Evolutionary conservation across 192 early-diverging fungal genomes (phyloP).

Genomic region (Piromyces finnis): DNA sequence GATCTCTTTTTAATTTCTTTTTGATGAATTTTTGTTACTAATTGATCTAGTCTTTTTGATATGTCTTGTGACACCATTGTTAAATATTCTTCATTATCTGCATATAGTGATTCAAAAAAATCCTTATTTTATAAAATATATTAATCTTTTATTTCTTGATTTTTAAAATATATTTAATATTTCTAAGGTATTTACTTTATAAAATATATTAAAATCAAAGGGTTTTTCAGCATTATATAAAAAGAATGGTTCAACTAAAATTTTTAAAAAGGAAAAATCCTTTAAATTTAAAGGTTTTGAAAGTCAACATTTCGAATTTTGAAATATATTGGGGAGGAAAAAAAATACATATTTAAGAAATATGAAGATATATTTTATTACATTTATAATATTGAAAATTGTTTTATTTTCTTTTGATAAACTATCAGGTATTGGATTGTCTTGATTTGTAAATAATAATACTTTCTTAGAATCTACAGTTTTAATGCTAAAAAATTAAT

Average conservation of each 20-base stretch:
- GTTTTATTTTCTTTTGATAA: neutral
- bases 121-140: neutral
- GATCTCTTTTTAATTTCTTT: constrained; percentile 47
- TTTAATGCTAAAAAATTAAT: neutral
- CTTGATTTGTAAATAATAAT: neutral
- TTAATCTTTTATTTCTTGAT: too few species aligned
- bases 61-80: neutral
- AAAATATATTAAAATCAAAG: neutral
- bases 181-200: neutral
- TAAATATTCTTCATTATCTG: neutral
- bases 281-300: too few species aligned
- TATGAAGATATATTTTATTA: neutral
- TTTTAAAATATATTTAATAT: too few species aligned
- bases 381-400: neutral
- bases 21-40: constrained; percentile 14
- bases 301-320: too few species aligned
- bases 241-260: neutral
- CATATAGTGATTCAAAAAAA: neutral
- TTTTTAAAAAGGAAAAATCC: neutral
- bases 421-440: neutral
- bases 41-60: neutral
- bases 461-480: neutral
- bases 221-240: neutral
- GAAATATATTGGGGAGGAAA: too few species aligned
- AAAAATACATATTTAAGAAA: too few species aligned